phyloP scores from a whole-genome alignment of 495 filamentous ascomycete genomes.

The Xylaria bambusicola region DNA sequence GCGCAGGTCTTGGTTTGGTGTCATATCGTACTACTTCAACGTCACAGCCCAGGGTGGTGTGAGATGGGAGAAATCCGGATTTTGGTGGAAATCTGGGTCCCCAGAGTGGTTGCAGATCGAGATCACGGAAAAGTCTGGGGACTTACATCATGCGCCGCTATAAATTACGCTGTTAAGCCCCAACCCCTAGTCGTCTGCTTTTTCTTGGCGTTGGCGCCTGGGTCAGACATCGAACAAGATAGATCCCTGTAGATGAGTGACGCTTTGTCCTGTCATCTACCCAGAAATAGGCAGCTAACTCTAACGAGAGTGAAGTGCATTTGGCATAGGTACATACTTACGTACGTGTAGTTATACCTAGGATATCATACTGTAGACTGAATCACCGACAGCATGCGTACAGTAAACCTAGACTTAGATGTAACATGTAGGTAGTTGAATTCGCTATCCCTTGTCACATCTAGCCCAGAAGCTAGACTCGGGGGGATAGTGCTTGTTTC shows the following conservation, averaged over 20 bases:
- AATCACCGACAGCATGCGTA: not conserved
- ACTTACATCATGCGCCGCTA: conserved; percentile 18
- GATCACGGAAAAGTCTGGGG: conserved; percentile 8
- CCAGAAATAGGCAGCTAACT: not conserved
- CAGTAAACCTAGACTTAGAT: too few relatives aligned
- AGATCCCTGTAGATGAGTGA: not conserved
- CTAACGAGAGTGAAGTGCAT: too few relatives aligned
- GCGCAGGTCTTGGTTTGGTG: not conserved
- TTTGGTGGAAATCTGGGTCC: conserved; percentile 10
- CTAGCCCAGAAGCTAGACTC: not conserved
- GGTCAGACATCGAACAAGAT: not conserved
- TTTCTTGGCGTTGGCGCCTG: not conserved
- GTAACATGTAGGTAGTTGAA: not conserved
- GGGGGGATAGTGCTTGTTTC: not conserved
- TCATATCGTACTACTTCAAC: conserved; percentile 12
- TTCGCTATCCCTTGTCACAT: not conserved
- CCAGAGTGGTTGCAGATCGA: conserved; percentile 11
- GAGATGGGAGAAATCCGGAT: conserved; percentile 13
- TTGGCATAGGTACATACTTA: too few relatives aligned
- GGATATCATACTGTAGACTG: too few relatives aligned
- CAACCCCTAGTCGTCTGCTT: not conserved
- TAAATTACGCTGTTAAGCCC: conserved; percentile 1
- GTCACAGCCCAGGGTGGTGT: conserved; percentile 5
- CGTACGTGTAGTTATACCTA: too few relatives aligned
- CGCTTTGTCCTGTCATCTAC: not conserved